These are phyloP conservation scores for Mortierella sp. DNA, from an alignment of 371 early-diverging fungal genomes.

Conservation along the genomic window DNA sequence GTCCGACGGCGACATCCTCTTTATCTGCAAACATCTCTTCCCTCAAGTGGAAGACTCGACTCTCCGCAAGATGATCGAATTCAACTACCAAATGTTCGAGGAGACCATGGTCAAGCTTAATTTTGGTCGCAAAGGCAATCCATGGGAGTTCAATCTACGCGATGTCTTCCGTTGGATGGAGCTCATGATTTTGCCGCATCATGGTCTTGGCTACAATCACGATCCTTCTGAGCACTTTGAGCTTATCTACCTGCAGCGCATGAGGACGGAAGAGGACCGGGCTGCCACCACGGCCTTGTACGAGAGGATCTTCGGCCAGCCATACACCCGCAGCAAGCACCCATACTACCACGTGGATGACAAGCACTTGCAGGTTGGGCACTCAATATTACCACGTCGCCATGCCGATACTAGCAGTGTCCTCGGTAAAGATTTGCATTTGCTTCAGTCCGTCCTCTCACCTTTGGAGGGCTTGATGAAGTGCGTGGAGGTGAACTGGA, in stretches of 20 bases:
- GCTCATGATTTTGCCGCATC: slow-evolving; percentile 66
- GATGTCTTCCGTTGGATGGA: slow-evolving; percentile 97
- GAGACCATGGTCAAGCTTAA: slow-evolving; percentile 81
- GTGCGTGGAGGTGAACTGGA: slow-evolving; percentile 91
- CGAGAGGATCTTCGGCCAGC: slow-evolving; percentile 68
- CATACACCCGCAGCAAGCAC: slow-evolving; percentile 56
- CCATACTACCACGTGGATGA: slow-evolving; percentile 58
- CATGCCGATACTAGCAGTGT: slow-evolving; percentile 50
- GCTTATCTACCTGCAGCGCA: slow-evolving; percentile 86
- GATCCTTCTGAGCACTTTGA: slow-evolving; percentile 82
- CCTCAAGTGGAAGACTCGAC: slow-evolving; percentile 63
- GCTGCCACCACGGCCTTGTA: slow-evolving; percentile 73
- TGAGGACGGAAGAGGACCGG: slow-evolving; percentile 88
- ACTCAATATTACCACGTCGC: slow-evolving; percentile 68
- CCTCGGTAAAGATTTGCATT: slow-evolving; percentile 62
- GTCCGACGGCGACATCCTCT: slow-evolving; percentile 77
- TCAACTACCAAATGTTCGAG: slow-evolving; percentile 87
- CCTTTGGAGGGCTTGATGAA: slow-evolving; percentile 84
- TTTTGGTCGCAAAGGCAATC: slow-evolving; percentile 90
- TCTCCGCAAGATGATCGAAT: slow-evolving; percentile 82
- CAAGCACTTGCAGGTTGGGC: slow-evolving; percentile 70
- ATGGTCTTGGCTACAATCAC: slow-evolving; percentile 41
- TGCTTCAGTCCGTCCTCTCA: slow-evolving; percentile 75
- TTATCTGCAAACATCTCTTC: slow-evolving; percentile 79
- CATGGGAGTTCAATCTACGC: slow-evolving; percentile 98